Conservation (phyloP, 1,284 basidiomycete genomes). For the Naganishia albida region DNA sequence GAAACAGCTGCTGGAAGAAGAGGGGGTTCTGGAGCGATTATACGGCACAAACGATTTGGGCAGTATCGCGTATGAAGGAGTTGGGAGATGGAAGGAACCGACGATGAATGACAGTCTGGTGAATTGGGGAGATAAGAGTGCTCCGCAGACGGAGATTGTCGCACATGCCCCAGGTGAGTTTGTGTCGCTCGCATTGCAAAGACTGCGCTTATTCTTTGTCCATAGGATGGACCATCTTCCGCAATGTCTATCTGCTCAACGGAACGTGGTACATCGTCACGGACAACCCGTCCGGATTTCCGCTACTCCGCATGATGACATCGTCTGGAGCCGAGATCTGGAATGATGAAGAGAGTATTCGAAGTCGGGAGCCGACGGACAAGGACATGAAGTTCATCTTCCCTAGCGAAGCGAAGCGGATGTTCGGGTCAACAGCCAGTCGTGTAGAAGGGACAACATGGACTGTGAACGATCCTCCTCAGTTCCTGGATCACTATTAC, state of each 20-base stretch:
- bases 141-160: conserved; percentile 45
- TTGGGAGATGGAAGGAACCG: conserved; percentile 36
- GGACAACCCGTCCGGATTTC: conserved; percentile 52
- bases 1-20: conserved; percentile 24
- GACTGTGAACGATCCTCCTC: conserved; percentile 74
- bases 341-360: conserved; percentile 55
- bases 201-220: background rate
- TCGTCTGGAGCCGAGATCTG: conserved; percentile 55
- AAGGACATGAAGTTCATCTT: conserved; percentile 74
- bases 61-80: conserved; percentile 24
- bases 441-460: conserved; percentile 50
- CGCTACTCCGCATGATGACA: conserved; percentile 53
- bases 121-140: conserved; percentile 47
- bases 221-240: conserved; percentile 76
- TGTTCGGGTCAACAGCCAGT: conserved; percentile 63
- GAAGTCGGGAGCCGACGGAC: conserved; percentile 63
- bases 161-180: conserved; percentile 54
- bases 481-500: conserved; percentile 66
- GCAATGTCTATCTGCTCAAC: conserved; percentile 61
- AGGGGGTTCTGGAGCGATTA: conserved; percentile 14
- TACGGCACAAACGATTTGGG: conserved; percentile 21
- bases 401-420: conserved; percentile 63
- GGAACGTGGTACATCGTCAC: conserved; percentile 56
- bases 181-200: background rate
- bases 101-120: conserved; percentile 40